Conservation (phyloP, 2,329 filamentous ascomycete species). For the Colletotrichum abscissum region DNA sequence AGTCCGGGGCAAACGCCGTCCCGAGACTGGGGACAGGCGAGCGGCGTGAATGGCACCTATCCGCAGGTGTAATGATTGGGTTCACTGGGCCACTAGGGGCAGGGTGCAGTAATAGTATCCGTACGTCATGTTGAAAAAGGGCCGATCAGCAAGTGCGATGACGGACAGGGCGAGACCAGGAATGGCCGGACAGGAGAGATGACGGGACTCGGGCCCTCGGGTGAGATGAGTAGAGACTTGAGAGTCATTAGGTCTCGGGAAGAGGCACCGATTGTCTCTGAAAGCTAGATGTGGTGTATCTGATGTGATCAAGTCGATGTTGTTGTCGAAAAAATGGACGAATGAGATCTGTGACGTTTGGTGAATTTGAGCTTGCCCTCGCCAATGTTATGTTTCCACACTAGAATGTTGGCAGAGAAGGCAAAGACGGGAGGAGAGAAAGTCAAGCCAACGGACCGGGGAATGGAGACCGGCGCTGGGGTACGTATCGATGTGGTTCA, state of each 20-base stretch:
- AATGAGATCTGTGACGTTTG: background rate
- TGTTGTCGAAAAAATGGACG: background rate
- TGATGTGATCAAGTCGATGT: background rate
- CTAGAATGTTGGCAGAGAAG: background rate
- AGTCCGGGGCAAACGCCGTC: constrained; percentile 4
- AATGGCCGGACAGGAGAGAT: background rate
- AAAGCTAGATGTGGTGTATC: background rate
- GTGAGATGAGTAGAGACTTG: background rate
- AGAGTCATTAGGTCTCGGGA: background rate
- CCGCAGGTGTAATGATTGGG: background rate
- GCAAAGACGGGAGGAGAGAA: background rate
- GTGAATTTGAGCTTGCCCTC: background rate
- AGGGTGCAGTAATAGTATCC: background rate
- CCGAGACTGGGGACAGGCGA: constrained; percentile 2
- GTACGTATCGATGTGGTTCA: background rate
- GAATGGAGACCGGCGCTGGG: background rate
- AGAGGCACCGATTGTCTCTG: background rate
- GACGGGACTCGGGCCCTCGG: background rate
- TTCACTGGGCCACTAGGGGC: background rate
- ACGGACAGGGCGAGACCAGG: constrained; percentile 4
- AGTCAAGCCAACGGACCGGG: background rate
- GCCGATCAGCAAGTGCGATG: constrained; percentile 20
- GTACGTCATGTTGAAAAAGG: constrained; percentile 31
- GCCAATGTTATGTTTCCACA: no score
- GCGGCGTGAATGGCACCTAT: background rate